Evolutionary conservation across 1,139 yeast genomes (phyloP), one percentile per base, ranked within the genome.

Genomic region (Nakaseomyces glabratus): DNA sequence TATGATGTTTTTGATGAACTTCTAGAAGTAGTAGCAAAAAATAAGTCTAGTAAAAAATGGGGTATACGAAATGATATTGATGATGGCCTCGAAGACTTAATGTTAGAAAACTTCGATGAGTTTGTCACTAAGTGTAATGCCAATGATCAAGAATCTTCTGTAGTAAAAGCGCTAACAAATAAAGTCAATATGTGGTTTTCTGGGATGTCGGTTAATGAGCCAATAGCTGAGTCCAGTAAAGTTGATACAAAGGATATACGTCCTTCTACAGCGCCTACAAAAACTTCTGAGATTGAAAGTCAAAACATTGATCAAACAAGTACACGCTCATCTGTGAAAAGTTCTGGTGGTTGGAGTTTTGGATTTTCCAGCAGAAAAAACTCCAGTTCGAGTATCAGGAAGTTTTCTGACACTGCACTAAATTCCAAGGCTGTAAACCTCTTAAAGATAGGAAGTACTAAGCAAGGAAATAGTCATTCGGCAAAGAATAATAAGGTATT

Each of bases 1-100:
- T 51, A 48, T 35, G 57, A 52, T 33, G 41, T 49, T 3, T 39
- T 47, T 17, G 57, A 52, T 38, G 52, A 48, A 26, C 37, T 48
- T 40, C 21, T 26, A 4, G 30, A 26, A 17, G 18, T 17, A 11
- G n/a, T 26, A 15, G 20, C 30, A n/a, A 26, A 21, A 18, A 17
- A 26, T 11, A 26, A 26, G 8, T 26, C 30, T n/a, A 17, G 30
- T 11, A 26, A 26, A 11, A 26, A 26, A 26, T 26, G 30, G 30
- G 30, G 30, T 4, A 26, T 26, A 7, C 17, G 18, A 18, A 26
- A 20, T 4, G 30, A 26, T 26, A 17, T 11, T n/a, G 30, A 26
- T 6, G 21, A 26, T 11, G 17, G 18, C 10, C 18, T 26, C 12
- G 30, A 26, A 18, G 18, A 26, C 7, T 11, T 26, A 12, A 18